phyloP scores from a whole-genome alignment of 805 yeast species.

The Kuraishia cidri region DNA sequence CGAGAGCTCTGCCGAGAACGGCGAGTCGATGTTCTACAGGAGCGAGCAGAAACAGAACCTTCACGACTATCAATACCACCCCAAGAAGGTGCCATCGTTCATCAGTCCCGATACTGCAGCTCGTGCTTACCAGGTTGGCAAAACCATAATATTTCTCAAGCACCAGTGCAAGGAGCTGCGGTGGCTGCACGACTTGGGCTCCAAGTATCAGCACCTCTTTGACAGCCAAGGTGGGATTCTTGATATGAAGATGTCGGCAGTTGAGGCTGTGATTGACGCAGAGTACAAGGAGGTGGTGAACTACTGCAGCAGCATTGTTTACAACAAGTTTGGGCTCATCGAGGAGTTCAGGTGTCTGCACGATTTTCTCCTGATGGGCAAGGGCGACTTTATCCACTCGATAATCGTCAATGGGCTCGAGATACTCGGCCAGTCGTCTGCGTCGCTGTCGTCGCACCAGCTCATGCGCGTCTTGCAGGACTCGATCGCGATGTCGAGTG shows the following conservation, averaged over 20 bases:
- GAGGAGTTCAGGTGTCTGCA: slow-evolving; percentile 55
- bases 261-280: slow-evolving; percentile 16
- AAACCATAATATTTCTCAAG: slow-evolving; percentile 55
- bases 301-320: slow-evolving; percentile 39
- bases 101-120: slow-evolving; percentile 27
- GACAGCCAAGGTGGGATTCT: neutral
- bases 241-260: neutral
- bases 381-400: slow-evolving; percentile 75
- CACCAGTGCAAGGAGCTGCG: slow-evolving; percentile 56
- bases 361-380: slow-evolving; percentile 58
- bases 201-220: slow-evolving; percentile 1
- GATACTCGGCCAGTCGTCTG: slow-evolving; percentile 52
- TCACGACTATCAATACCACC: slow-evolving; percentile 4
- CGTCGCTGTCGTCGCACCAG: slow-evolving; percentile 53
- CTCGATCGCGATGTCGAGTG: slow-evolving; percentile 48
- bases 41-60: neutral
- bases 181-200: slow-evolving; percentile 42
- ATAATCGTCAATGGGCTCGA: slow-evolving; percentile 46
- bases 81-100: slow-evolving; percentile 34
- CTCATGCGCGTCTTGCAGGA: slow-evolving; percentile 57
- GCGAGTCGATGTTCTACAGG: neutral
- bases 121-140: slow-evolving; percentile 61
- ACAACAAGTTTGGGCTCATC: slow-evolving; percentile 36
- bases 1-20: neutral
- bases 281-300: slow-evolving; percentile 46